Base-by-base conservation (phyloP, 1,284 basidiomycete genomes). In the Fereydounia khargensis region DNA sequence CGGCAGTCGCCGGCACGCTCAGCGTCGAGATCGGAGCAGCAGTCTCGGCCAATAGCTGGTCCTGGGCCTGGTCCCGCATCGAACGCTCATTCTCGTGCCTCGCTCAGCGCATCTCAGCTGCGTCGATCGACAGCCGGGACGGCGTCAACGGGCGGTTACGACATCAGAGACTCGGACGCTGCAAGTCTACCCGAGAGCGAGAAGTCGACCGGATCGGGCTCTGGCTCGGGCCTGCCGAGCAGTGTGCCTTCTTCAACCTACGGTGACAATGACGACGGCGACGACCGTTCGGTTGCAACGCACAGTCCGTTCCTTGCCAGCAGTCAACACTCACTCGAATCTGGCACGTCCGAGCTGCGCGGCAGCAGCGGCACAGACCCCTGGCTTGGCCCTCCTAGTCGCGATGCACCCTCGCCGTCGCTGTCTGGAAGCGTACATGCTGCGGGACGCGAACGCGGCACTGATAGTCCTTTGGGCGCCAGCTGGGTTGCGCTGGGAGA, bases 41-140 rank as follows among this genome's bases (percentile, higher is more conserved):
- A 28, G 2, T 35, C 32, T 14, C 35, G 33, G 17, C 56, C 51
- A 4, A 28, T 48, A 11, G 39, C 42, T 18, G 64, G 61, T 3
- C 64, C 64, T 2, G 64, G 64, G 3, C 64, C 64, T 2, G 61
- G 64, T 11, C 64, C 64, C 1, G 56, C 59, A 4, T 63, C 59
- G 19, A 51, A 42, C 20, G 35, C 60, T 3, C 64, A 66, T 27
- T 59, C 55, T 16, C 45, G 64, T 13, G 49, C 64, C 0, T 64
- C 60, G 8, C 39, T 66, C 13, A 36, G 19, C 28, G 32, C 25
- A 10, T 45, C 45, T 19, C 44, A 43, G 13, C 19, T 42, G 17
- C 39, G 33, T 17, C 42, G 27, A 27, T n/a, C n/a, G n/a, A n/a
- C n/a, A n/a, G n/a, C n/a, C n/a, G n/a, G n/a, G n/a, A 19, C 17